Evolutionary conservation across 768 basidiomycete genomes (phyloP), one percentile per base, ranked within the genome.

Genomic region (Termitomyces bulborhizus): DNA sequence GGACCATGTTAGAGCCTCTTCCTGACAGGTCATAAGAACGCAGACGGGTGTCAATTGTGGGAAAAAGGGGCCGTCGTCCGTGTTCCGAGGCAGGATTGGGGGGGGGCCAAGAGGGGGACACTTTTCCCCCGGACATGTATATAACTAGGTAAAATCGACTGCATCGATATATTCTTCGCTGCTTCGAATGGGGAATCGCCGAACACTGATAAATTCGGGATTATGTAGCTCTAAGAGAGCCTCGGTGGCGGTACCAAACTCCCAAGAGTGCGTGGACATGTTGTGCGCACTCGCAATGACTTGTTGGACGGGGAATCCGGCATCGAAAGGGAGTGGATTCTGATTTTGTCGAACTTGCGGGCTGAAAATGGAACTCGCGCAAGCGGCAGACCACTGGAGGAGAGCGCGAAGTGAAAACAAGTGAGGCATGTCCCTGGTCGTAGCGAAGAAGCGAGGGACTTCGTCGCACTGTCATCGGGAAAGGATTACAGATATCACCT

Each of bases 191-290:
- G 62, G 0, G 31, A 13, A 6, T 59, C 37, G 3, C 68, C 64
- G 52, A 70, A 71, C 21, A 71, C 66, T 0, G 68, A 67, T 24
- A 64, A 36, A 8, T n/a, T 59, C 53, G 1, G 69, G 61, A 27
- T 61, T 59, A 32, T 66, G 61, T 9, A 70, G 53, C 55, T 71
- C 69, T 3, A 71, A 55, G 4, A 71, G 61, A 1, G 67, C 64
- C 54, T 70, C 54, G 1, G 62, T 42, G 3, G 68, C 66, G 4
- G 68, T 66, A n/a, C 69, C 69, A 44, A 58, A 67, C 42, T 71
- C 69, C 69, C 69, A 69, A 11, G 66, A 68, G 44, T 69, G 66
- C 8, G 62, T 63, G 18, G 68, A 67, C 31, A 68, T 62, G 11
- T 56, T 46, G 41, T 59, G 50, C 11, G 68, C 63, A 3, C 55